Conservation (phyloP, 768 basidiomycete species). For the Amanita pseudoporphyria region DNA sequence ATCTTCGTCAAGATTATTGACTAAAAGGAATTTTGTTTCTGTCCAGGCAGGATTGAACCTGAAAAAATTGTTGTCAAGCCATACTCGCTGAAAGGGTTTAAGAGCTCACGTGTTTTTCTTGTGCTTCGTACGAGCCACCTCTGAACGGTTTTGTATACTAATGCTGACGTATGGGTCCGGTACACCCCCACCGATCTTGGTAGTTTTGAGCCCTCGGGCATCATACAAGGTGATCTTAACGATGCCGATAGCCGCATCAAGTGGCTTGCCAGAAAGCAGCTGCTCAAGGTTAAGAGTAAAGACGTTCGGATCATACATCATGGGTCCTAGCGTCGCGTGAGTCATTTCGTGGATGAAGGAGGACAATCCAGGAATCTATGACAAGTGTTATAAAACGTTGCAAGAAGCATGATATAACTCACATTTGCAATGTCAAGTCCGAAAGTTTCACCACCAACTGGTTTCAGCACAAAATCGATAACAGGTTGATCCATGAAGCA, state of each 20-base stretch:
- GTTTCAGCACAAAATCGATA: conserved; percentile 95
- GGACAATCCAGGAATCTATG: conserved; percentile 79
- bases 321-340: conserved; percentile 78
- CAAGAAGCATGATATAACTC: conserved; percentile 17
- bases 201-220: conserved; percentile 75
- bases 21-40: conserved; percentile 85
- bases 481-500: conserved; percentile 86
- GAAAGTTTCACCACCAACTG: conserved; percentile 90
- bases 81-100: conserved; percentile 6
- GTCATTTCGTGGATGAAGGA: conserved; percentile 90
- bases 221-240: conserved; percentile 77
- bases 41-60: conserved; percentile 90
- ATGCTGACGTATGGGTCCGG: conserved; percentile 89
- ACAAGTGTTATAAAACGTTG: conserved; percentile 2
- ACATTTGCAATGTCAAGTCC: conserved; percentile 85
- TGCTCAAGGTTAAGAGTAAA: conserved; percentile 96
- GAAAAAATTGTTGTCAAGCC: conserved; percentile 4
- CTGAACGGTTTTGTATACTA: conserved; percentile 68
- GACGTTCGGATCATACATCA: conserved; percentile 97
- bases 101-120: conserved; percentile 61
- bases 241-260: conserved; percentile 92
- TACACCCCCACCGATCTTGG: conserved; percentile 84
- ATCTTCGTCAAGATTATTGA: conserved; percentile 73
- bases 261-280: conserved; percentile 82
- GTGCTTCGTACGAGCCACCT: conserved; percentile 74